Base-by-base conservation (phyloP, 441 rosid genomes). In the Brassica balearica region DNA sequence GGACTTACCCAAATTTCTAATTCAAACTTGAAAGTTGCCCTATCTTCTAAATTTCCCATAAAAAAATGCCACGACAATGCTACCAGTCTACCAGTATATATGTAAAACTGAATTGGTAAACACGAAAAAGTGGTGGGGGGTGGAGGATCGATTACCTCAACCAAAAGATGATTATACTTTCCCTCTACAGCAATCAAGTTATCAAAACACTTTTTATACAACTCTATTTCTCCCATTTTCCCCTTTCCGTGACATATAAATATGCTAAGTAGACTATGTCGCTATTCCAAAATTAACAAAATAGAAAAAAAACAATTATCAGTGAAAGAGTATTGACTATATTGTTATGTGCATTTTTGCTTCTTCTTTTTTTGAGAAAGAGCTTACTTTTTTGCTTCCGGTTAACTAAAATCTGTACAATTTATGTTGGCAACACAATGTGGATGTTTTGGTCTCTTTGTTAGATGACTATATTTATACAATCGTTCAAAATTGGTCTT, bases 111-210 rank as follows among this genome's bases (percentile, higher is more conserved):
- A 55, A 78, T 34, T 66, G 59, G 19, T 25, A 63, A 65, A 53
- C 46, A 74, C 27, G 51, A 63, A 80, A 69, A 53, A 36, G 34
- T 69, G 3, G 29, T 8, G 70, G 15, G 41, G 23, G n/a, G 11
- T 68, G 14, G 55, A 2, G 55, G 17, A 15, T 53, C 34, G 25
- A 65, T 38, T 75, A 71, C 32, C 68, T 75, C 72, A 58, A 72
- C 74, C 15, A 80, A 80, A 80, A 80, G 83, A 60, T 75, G 83
- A 66, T 68, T 41, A 81, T 81, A 81, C 83, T 76, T 81, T 72
- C 34, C 83, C 83, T 76, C 81, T 68, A 81, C 75, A 72, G 71
- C 83, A 81, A 81, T 81, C 80, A 81, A 81, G 74, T 80, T 65
- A 75, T 75, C 65, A 58, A 71, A 43, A 15, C 58, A 46, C 71